Percentiles rank a stretch among this genome's conserved stretches.
Conservation (phyloP, 2,329 filamentous ascomycete genomes). For the Calonectria naviculata region DNA sequence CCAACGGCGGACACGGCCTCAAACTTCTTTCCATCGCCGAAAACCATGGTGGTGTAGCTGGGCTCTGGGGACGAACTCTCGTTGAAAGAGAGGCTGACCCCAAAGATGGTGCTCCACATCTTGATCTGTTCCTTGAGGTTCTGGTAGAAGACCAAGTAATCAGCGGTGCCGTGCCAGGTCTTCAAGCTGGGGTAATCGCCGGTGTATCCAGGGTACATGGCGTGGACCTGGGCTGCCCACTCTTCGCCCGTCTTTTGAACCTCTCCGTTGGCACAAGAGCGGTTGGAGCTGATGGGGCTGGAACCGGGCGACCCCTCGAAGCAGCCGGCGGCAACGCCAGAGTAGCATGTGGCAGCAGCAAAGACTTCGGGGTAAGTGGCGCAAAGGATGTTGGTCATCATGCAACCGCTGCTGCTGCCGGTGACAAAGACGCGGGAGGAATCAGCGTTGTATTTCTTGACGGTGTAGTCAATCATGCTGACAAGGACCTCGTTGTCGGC, state of each 20-base stretch:
- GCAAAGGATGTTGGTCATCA: conserved; percentile 11
- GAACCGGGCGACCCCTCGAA: not conserved
- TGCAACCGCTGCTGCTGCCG: conserved; percentile 4
- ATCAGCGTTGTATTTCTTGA: not conserved
- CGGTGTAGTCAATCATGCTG: conserved; percentile 1
- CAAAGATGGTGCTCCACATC: not conserved
- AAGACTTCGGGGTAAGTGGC: conserved; percentile 1
- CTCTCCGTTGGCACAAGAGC: not conserved
- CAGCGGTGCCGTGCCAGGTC: conserved; percentile 9
- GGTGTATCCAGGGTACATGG: not conserved
- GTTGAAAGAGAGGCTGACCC: not conserved
- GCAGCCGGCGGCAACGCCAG: conserved; percentile 4
- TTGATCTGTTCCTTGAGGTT: conserved; percentile 15
- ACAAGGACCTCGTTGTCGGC: conserved; percentile 8
- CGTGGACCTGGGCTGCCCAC: conserved; percentile 4
- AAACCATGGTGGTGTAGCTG: not conserved
- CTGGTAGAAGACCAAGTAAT: conserved; percentile 6
- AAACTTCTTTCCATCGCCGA: not conserved
- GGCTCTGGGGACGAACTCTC: not conserved
- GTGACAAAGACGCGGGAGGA: not conserved
- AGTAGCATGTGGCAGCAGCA: conserved; percentile 2
- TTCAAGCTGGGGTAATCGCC: conserved; percentile 6
- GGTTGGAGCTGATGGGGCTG: conserved; percentile 7
- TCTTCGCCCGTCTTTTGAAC: conserved; percentile 12
- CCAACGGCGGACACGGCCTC: conserved; percentile 5